phyloP scores from a whole-genome alignment of 1,139 yeast species.

The Kurtzmaniella quercitrusa region DNA sequence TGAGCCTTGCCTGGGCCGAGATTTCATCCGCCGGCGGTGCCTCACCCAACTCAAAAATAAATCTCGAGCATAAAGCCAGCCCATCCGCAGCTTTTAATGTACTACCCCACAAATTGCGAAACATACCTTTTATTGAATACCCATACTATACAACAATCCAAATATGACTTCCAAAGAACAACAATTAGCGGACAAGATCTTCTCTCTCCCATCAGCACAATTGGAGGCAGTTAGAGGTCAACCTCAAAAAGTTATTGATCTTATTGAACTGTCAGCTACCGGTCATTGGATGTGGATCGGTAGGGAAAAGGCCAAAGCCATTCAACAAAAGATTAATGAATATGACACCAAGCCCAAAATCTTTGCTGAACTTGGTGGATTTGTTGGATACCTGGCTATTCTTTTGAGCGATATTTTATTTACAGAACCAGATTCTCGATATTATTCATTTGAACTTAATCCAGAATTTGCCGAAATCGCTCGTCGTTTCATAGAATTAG shows the following conservation, averaged over 20 bases:
- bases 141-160: neutral
- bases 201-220: slow-evolving; percentile 18
- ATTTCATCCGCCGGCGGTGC: neutral
- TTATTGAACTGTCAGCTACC: slow-evolving; percentile 26
- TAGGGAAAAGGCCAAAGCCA: slow-evolving; percentile 25
- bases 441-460: slow-evolving; percentile 36
- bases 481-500: slow-evolving; percentile 27
- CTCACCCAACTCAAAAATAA: too few species aligned
- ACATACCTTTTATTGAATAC: neutral
- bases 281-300: slow-evolving; percentile 29
- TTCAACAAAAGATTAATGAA: slow-evolving; percentile 15
- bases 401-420: slow-evolving; percentile 27
- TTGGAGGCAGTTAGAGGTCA: slow-evolving; percentile 19
- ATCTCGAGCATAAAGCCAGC: too few species aligned
- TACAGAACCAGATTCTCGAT: slow-evolving; percentile 12
- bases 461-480: slow-evolving; percentile 33
- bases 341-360: slow-evolving; percentile 27
- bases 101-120: neutral
- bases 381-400: slow-evolving; percentile 43
- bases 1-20: neutral
- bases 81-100: neutral
- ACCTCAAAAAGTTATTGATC: slow-evolving; percentile 27
- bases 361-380: slow-evolving; percentile 43
- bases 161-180: slow-evolving; percentile 9
- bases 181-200: slow-evolving; percentile 19